Evolutionary conservation across 768 basidiomycete genomes (phyloP).

Genomic region (Tulasnella sp.): DNA sequence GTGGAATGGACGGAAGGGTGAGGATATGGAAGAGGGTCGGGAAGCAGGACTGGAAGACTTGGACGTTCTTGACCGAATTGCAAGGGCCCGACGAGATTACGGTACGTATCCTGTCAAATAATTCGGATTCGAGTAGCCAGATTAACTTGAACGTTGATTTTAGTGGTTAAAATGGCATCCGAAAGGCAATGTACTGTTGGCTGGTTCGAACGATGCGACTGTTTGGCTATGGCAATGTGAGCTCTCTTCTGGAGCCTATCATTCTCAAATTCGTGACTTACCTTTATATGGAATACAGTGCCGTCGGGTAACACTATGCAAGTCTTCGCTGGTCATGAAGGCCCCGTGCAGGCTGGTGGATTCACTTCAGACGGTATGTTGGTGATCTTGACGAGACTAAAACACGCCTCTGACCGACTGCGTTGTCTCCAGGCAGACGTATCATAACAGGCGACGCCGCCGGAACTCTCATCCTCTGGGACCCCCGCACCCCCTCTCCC

Average conservation of each 20-base stretch:
- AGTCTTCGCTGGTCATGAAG: slow-evolving; percentile 85
- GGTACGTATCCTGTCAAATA: slow-evolving; percentile 43
- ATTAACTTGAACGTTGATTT: neutral
- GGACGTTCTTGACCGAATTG: slow-evolving; percentile 92
- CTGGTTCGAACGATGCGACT: slow-evolving; percentile 85
- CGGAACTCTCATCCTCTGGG: slow-evolving; percentile 80
- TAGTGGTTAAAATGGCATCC: slow-evolving; percentile 98
- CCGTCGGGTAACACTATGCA: slow-evolving; percentile 93
- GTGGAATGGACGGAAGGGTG: slow-evolving; percentile 96
- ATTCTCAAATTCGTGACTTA: neutral
- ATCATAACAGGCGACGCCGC: slow-evolving; percentile 80
- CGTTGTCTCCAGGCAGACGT: slow-evolving; percentile 50
- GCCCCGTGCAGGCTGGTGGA: slow-evolving; percentile 71
- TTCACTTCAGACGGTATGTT: slow-evolving; percentile 79
- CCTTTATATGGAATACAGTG: slow-evolving; percentile 39
- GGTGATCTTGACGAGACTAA: neutral
- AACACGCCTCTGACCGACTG: slow-evolving; percentile 6
- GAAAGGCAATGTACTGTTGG: slow-evolving; percentile 75
- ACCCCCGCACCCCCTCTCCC: slow-evolving; percentile 64
- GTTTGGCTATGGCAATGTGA: slow-evolving; percentile 96
- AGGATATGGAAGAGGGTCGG: slow-evolving; percentile 78
- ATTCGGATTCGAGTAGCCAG: neutral
- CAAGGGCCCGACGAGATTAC: slow-evolving; percentile 94
- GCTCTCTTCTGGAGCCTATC: slow-evolving; percentile 23
- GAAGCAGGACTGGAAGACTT: slow-evolving; percentile 36